A percentile compares a stretch with the other conserved stretches of the same genome.
Evolutionary conservation across 2,329 filamentous ascomycete genomes (phyloP).

Genomic region (Aspergillus viridinutans): DNA sequence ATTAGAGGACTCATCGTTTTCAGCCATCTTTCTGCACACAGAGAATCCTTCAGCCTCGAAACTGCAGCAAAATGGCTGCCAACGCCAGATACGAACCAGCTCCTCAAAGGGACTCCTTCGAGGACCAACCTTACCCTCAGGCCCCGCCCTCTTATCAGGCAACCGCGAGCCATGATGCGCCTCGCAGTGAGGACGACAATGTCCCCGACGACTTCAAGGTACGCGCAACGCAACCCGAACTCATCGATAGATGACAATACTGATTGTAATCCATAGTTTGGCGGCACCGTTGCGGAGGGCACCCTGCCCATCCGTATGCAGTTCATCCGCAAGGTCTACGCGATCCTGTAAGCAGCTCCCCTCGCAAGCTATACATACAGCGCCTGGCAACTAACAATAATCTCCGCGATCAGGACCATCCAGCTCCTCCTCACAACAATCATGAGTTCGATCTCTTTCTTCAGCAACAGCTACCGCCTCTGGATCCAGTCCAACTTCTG

Average conservation of each 20-base stretch:
- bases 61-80: slow-evolving; percentile 55
- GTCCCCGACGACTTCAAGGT: slow-evolving; percentile 97
- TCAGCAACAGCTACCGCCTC: slow-evolving; percentile 68
- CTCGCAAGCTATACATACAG: neutral
- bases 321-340: slow-evolving; percentile 96
- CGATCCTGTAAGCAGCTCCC: slow-evolving; percentile 64
- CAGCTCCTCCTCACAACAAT: slow-evolving; percentile 82
- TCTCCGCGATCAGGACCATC: slow-evolving; percentile 55
- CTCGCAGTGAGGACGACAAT: slow-evolving; percentile 81
- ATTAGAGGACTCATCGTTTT: neutral
- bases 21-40: neutral
- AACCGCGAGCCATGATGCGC: slow-evolving; percentile 57
- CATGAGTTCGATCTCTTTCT: slow-evolving; percentile 81
- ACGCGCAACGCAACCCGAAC: slow-evolving; percentile 4
- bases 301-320: slow-evolving; percentile 95
- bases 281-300: slow-evolving; percentile 86
- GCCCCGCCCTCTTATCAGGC: slow-evolving; percentile 78
- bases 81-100: slow-evolving; percentile 79
- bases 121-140: slow-evolving; percentile 65
- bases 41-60: neutral
- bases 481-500: slow-evolving; percentile 85
- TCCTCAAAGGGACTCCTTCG: slow-evolving; percentile 81
- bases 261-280: slow-evolving; percentile 58
- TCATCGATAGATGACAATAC: neutral
- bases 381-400: neutral